Evolutionary conservation across 306 rosid genomes (phyloP).

Genomic region (Dryas octopetala): DNA sequence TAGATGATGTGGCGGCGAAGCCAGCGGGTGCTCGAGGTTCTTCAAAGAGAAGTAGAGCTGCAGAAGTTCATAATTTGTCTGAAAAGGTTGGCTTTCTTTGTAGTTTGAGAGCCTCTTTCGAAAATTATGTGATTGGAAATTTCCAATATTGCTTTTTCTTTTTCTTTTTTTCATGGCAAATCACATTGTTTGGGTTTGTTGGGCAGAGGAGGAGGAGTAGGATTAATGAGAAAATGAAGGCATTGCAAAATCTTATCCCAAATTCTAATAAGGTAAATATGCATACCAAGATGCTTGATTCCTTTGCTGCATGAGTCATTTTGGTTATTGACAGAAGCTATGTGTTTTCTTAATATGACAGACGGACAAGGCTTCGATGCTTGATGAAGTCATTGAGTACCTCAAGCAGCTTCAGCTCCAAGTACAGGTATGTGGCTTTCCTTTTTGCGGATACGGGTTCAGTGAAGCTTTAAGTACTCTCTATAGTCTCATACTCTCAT

Average conservation of each 20-base stretch:
- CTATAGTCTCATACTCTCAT: background rate
- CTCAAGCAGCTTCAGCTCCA: slow-evolving; percentile 99
- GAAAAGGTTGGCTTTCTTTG: slow-evolving; percentile 61
- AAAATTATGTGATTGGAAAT: background rate
- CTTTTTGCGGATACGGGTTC: background rate
- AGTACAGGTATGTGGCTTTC: slow-evolving; percentile 62
- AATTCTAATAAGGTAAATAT: slow-evolving; percentile 79
- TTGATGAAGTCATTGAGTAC: slow-evolving; percentile 96
- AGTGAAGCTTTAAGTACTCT: background rate
- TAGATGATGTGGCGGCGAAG: slow-evolving; percentile 48
- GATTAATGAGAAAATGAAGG: slow-evolving; percentile 95
- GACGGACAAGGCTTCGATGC: slow-evolving; percentile 98
- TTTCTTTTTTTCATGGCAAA: background rate
- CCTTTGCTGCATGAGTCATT: slow-evolving; percentile 1
- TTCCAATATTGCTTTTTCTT: background rate
- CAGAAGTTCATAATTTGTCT: slow-evolving; percentile 96
- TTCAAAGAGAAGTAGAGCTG: slow-evolving; percentile 94
- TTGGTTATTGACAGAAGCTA: slow-evolving; percentile 1
- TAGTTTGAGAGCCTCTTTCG: background rate
- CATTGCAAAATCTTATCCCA: slow-evolving; percentile 88
- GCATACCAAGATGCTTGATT: background rate
- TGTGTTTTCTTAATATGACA: slow-evolving; percentile 37
- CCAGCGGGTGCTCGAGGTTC: slow-evolving; percentile 46
- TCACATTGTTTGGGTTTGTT: slow-evolving; percentile 4
- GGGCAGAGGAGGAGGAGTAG: slow-evolving; percentile 95